phyloP scores from a whole-genome alignment of 2,329 filamentous ascomycete species.

The Pseudonectria foliicola region DNA sequence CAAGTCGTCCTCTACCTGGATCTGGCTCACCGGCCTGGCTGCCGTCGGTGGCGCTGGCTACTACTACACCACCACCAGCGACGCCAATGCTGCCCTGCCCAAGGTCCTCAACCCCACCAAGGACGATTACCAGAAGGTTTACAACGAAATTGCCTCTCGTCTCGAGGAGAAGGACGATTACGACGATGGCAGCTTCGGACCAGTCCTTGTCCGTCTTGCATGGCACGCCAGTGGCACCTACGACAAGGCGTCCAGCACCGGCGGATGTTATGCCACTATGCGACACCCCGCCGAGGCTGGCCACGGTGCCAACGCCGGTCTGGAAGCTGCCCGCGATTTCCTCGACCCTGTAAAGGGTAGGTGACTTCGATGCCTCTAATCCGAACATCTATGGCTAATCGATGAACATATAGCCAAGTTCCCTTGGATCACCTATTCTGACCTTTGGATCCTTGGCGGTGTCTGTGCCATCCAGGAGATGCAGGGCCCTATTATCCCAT shows the following conservation, averaged over 20 bases:
- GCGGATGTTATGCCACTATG: slow-evolving; percentile 96
- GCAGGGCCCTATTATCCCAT: slow-evolving; percentile 81
- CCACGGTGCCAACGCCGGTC: slow-evolving; percentile 90
- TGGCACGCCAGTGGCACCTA: slow-evolving; percentile 95
- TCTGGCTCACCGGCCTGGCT: slow-evolving; percentile 53
- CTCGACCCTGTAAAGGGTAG: slow-evolving; percentile 81
- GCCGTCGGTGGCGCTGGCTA: slow-evolving; percentile 57
- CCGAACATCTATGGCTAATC: slow-evolving; percentile 4
- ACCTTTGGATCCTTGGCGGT: slow-evolving; percentile 90
- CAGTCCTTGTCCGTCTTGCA: slow-evolving; percentile 80
- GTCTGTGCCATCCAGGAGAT: slow-evolving; percentile 89
- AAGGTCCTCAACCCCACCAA: slow-evolving; percentile 66
- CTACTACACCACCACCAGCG: slow-evolving; percentile 57
- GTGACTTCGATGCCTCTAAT: slow-evolving; percentile 18
- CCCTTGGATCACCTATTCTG: slow-evolving; percentile 94
- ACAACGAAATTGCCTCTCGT: slow-evolving; percentile 72
- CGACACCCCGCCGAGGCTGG: slow-evolving; percentile 81
- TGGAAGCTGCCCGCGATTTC: slow-evolving; percentile 83
- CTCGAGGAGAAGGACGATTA: slow-evolving; percentile 90
- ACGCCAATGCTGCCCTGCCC: slow-evolving; percentile 38
- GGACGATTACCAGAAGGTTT: slow-evolving; percentile 92
- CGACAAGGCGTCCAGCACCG: slow-evolving; percentile 79
- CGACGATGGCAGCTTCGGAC: slow-evolving; percentile 93
- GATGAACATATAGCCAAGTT: slow-evolving; percentile 48
- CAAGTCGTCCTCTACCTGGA: slow-evolving; percentile 40